Conservation (phyloP, 805 yeast species). For the Wickerhamomyces bovis region DNA sequence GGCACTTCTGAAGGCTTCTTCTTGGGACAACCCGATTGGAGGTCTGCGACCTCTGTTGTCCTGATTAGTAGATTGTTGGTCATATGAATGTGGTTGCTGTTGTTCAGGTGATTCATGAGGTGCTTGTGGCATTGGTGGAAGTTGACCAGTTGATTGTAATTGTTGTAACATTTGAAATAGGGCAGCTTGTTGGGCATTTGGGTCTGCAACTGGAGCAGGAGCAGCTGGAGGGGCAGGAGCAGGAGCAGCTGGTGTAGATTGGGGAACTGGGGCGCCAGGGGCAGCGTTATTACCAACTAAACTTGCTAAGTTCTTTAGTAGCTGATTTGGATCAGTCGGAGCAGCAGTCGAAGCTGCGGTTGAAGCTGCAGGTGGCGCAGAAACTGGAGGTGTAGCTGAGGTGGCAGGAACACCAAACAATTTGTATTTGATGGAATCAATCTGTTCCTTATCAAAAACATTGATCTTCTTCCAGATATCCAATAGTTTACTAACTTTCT, state of each 20-base stretch:
- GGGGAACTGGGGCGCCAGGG: conserved; percentile 6
- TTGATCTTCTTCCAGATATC: conserved; percentile 90
- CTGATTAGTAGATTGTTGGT: conserved; percentile 5
- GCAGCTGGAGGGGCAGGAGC: conserved; percentile 20
- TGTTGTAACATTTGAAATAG: conserved; percentile 33
- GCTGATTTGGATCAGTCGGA: conserved; percentile 50
- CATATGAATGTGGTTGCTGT: conserved; percentile 6
- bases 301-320: conserved; percentile 64
- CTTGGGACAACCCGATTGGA: conserved; percentile 16
- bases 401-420: conserved; percentile 37
- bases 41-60: conserved; percentile 10
- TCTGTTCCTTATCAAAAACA: conserved; percentile 57
- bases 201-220: conserved; percentile 20
- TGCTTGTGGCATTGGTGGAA: conserved; percentile 19
- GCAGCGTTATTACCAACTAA: conserved; percentile 22
- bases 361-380: conserved; percentile 33
- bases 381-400: conserved; percentile 65
- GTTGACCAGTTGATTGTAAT: conserved; percentile 26
- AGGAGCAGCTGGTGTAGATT: conserved; percentile 24
- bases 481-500: conserved; percentile 74
- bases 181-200: conserved; percentile 34
- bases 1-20: conserved; percentile 21
- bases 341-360: no score
- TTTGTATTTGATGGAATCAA: conserved; percentile 51
- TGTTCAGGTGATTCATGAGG: conserved; percentile 12